Evolutionary conservation across 768 basidiomycete genomes (phyloP).

Genomic region (Cystobasidiopsis lactophilus): DNA sequence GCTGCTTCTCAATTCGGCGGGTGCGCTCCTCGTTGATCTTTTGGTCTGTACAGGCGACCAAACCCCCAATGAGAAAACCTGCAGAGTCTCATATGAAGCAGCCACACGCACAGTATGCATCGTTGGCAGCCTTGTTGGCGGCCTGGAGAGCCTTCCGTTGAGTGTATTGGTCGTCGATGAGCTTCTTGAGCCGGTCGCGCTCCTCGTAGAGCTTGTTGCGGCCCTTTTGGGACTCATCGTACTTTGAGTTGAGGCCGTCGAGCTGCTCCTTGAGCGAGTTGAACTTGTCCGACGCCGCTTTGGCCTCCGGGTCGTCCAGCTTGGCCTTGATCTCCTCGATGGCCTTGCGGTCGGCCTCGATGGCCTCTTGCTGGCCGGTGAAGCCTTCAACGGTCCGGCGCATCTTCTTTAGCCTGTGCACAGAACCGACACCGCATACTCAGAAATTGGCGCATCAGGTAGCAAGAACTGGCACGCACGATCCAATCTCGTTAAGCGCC

Average conservation of each 20-base stretch:
- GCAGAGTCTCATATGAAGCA: not conserved
- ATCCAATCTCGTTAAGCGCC: constrained; percentile 66
- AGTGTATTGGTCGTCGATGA: constrained; percentile 47
- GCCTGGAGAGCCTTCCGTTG: constrained; percentile 53
- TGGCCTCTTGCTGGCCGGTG: constrained; percentile 51
- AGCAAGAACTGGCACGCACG: not conserved
- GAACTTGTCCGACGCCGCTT: constrained; percentile 57
- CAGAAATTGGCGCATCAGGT: not conserved
- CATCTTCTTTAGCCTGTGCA: constrained; percentile 37
- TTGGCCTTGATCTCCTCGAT: constrained; percentile 60
- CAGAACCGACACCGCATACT: not conserved
- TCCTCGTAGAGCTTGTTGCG: constrained; percentile 69
- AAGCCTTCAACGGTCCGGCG: constrained; percentile 60
- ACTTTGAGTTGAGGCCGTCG: constrained; percentile 61
- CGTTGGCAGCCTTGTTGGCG: constrained; percentile 58
- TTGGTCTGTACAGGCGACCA: constrained; percentile 22
- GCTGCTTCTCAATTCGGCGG: constrained; percentile 51
- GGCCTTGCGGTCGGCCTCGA: constrained; percentile 50
- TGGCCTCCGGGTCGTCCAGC: constrained; percentile 73
- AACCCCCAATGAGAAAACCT: not conserved
- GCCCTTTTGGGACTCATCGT: constrained; percentile 59
- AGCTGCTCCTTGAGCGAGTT: constrained; percentile 64
- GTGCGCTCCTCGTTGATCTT: constrained; percentile 76
- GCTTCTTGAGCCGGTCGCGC: constrained; percentile 44
- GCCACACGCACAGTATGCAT: constrained; percentile 39